These are phyloP conservation scores for Penicillium longicatenatum DNA, from an alignment of 495 filamentous ascomycete genomes.

Conservation along the genomic window DNA sequence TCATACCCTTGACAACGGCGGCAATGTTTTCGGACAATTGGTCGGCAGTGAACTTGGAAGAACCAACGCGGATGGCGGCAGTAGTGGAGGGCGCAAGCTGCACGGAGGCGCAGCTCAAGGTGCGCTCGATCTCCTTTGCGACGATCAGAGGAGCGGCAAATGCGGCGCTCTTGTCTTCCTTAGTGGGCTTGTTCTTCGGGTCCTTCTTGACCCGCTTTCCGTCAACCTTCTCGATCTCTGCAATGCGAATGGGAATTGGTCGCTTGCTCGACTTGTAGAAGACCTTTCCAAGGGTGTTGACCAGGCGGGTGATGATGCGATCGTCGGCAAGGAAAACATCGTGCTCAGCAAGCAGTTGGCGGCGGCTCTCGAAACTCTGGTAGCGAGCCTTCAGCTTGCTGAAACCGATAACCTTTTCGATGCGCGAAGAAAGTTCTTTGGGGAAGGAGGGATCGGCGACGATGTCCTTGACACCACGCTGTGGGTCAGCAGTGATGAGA, in stretches of 20 bases:
- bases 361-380: constrained; percentile 79
- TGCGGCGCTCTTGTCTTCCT: constrained; percentile 41
- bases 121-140: constrained; percentile 70
- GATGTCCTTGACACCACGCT: constrained; percentile 87
- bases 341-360: constrained; percentile 81
- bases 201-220: constrained; percentile 65
- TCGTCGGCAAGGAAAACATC: constrained; percentile 89
- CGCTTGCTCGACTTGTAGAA: constrained; percentile 87
- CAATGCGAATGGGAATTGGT: constrained; percentile 80
- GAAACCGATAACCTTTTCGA: constrained; percentile 80
- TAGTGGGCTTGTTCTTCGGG: constrained; percentile 35
- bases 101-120: constrained; percentile 71
- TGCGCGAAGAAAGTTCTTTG: constrained; percentile 64
- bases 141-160: constrained; percentile 54
- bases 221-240: constrained; percentile 62
- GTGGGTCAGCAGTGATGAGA: constrained; percentile 82
- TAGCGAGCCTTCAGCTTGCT: constrained; percentile 83
- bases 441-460: constrained; percentile 77
- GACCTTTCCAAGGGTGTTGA: constrained; percentile 75
- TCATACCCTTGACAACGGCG: constrained; percentile 65
- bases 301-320: constrained; percentile 75
- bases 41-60: constrained; percentile 69
- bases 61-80: constrained; percentile 70
- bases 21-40: constrained; percentile 78
- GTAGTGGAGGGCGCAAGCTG: constrained; percentile 66